Conservation (phyloP, 2,329 filamentous ascomycete genomes). For the Stylonectria norvegica region DNA sequence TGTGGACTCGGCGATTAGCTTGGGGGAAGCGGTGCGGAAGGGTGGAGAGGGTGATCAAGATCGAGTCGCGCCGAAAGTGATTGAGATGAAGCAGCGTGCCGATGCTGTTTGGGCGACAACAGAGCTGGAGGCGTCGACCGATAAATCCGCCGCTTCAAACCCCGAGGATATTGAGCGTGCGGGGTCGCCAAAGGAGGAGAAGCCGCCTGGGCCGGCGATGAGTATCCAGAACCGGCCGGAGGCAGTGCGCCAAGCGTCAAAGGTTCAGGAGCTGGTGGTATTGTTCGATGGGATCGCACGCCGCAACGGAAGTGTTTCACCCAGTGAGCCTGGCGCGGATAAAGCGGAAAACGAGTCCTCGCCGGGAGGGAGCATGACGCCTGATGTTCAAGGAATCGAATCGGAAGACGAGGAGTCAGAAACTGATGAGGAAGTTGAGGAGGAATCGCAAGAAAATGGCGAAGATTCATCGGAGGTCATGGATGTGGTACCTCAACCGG, state of each 20-base stretch:
- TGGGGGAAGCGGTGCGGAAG: conserved; percentile 21
- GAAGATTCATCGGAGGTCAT: too few species aligned
- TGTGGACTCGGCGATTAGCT: conserved; percentile 30
- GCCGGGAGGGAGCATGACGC: too few species aligned
- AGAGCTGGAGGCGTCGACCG: neutral
- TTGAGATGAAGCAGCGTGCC: conserved; percentile 3
- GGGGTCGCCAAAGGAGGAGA: conserved; percentile 20
- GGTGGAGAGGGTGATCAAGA: conserved; percentile 4
- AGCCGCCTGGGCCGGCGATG: conserved; percentile 15
- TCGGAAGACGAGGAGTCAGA: neutral
- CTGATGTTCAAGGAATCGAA: too few species aligned
- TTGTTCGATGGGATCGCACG: conserved; percentile 47
- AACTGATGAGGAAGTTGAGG: neutral
- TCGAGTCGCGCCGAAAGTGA: neutral
- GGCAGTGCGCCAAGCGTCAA: conserved; percentile 34
- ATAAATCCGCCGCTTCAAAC: too few species aligned
- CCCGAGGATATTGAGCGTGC: conserved; percentile 12
- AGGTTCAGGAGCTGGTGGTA: conserved; percentile 49
- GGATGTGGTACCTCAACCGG: too few species aligned
- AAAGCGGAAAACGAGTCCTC: too few species aligned
- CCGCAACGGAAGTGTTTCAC: conserved; percentile 12
- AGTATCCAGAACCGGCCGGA: conserved; percentile 8
- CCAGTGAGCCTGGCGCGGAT: too few species aligned
- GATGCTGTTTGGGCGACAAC: conserved; percentile 19
- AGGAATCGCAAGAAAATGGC: too few species aligned